Conservation (phyloP, 1,139 yeast species). For the Lodderomyces margitis region DNA sequence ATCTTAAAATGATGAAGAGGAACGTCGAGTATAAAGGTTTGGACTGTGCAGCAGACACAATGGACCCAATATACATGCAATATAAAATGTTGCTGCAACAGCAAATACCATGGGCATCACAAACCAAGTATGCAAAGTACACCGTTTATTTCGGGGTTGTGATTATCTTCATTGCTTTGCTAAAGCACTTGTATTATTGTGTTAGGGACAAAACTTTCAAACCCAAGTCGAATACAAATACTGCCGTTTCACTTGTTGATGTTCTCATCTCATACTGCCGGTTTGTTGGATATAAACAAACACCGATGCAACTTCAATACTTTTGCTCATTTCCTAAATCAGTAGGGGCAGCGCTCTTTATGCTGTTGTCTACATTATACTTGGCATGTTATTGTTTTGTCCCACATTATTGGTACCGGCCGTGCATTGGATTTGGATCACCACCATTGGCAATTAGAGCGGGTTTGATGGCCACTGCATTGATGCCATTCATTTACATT, state of each 20-base stretch:
- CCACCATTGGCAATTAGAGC: conserved; percentile 59
- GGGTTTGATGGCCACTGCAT: conserved; percentile 52
- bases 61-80: conserved; percentile 24
- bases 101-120: conserved; percentile 37
- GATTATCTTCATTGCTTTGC: conserved; percentile 33
- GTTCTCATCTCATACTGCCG: conserved; percentile 42
- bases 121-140: conserved; percentile 41
- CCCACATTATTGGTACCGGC: conserved; percentile 58
- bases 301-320: conserved; percentile 36
- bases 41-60: conserved; percentile 45
- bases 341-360: conserved; percentile 42
- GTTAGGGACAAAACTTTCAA: conserved; percentile 33
- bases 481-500: conserved; percentile 50
- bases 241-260: conserved; percentile 22
- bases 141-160: conserved; percentile 46
- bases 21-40: conserved; percentile 34
- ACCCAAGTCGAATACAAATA: conserved; percentile 9
- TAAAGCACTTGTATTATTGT: conserved; percentile 39
- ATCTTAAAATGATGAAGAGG: neutral
- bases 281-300: conserved; percentile 47
- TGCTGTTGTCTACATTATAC: conserved; percentile 43
- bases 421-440: conserved; percentile 57
- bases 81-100: conserved; percentile 34
- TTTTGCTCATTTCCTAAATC: conserved; percentile 52
- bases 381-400: conserved; percentile 42